Evolutionary conservation across 257 asterid species (phyloP).

Genomic region (Jasminum sambac): DNA sequence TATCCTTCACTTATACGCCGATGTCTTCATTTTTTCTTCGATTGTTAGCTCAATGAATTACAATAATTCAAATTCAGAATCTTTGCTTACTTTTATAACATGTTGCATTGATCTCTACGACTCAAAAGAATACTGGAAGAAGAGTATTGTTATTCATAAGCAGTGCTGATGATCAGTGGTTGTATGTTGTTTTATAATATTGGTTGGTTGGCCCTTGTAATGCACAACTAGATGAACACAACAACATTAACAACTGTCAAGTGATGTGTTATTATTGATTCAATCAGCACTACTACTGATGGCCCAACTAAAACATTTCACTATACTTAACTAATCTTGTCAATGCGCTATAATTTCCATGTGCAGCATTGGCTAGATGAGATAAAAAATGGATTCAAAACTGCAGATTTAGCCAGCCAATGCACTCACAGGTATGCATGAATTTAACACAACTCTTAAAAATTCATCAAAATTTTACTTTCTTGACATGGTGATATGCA

Average conservation of each 20-base stretch:
- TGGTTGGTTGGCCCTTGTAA: too few species aligned
- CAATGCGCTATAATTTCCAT: not conserved
- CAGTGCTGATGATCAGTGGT: too few species aligned
- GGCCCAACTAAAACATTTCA: too few species aligned
- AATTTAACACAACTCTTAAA: not conserved
- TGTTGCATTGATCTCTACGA: not conserved
- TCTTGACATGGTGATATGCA: slow-evolving; percentile 23
- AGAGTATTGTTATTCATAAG: not conserved
- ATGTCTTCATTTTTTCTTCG: not conserved
- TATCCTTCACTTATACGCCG: not conserved
- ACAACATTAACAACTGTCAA: too few species aligned
- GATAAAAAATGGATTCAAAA: slow-evolving; percentile 55
- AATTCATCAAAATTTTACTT: not conserved
- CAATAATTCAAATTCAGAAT: not conserved
- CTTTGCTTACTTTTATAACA: not conserved
- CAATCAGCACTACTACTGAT: too few species aligned
- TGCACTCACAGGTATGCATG: slow-evolving; percentile 62
- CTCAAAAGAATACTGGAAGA: not conserved
- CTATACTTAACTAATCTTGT: not conserved
- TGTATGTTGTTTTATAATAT: too few species aligned
- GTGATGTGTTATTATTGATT: too few species aligned
- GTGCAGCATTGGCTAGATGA: slow-evolving; percentile 70
- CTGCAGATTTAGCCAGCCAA: slow-evolving; percentile 59
- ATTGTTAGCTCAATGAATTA: not conserved
- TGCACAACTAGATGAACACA: too few species aligned